A percentile compares a stretch with the other conserved stretches of the same genome.
Evolutionary conservation across 129 eudicot species (phyloP).

Genomic region (Escallonia rubra): DNA sequence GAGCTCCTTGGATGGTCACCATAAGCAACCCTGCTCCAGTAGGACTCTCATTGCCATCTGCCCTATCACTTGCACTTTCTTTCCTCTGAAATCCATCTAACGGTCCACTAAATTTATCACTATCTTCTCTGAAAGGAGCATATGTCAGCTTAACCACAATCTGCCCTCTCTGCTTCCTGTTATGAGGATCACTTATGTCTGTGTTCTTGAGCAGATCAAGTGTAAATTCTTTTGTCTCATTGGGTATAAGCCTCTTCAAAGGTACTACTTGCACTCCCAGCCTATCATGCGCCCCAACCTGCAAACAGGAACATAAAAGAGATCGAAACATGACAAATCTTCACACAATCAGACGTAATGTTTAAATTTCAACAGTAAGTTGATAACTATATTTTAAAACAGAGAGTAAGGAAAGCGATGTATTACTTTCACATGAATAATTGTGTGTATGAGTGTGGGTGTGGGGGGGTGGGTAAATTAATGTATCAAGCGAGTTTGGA

Average conservation of each 20-base stretch:
- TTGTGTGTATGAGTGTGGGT: too few relatives aligned
- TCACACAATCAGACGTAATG: background rate
- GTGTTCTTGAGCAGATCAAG: slow-evolving; percentile 77
- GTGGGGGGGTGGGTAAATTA: too few relatives aligned
- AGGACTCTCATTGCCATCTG: slow-evolving; percentile 17
- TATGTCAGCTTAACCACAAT: slow-evolving; percentile 68
- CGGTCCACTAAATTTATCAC: slow-evolving; percentile 30
- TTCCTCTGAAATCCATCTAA: slow-evolving; percentile 19
- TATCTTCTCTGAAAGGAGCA: slow-evolving; percentile 74
- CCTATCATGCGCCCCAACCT: slow-evolving; percentile 81
- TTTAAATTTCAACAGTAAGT: background rate
- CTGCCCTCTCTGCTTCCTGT: slow-evolving; percentile 65
- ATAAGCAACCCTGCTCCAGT: slow-evolving; percentile 78
- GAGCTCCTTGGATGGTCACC: slow-evolving; percentile 11
- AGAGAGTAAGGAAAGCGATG: too few relatives aligned
- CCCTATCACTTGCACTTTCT: slow-evolving; percentile 24
- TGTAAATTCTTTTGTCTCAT: slow-evolving; percentile 55
- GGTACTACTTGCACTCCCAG: slow-evolving; percentile 78
- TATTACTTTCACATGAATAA: too few relatives aligned
- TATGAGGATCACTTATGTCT: slow-evolving; percentile 34
- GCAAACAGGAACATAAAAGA: slow-evolving; percentile 5
- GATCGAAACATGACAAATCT: background rate
- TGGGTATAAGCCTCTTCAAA: slow-evolving; percentile 56
- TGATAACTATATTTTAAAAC: too few relatives aligned
- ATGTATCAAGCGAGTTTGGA: too few relatives aligned